phyloP scores from a whole-genome alignment of 169 alveolate genomes.

The Plasmodium ovale region DNA sequence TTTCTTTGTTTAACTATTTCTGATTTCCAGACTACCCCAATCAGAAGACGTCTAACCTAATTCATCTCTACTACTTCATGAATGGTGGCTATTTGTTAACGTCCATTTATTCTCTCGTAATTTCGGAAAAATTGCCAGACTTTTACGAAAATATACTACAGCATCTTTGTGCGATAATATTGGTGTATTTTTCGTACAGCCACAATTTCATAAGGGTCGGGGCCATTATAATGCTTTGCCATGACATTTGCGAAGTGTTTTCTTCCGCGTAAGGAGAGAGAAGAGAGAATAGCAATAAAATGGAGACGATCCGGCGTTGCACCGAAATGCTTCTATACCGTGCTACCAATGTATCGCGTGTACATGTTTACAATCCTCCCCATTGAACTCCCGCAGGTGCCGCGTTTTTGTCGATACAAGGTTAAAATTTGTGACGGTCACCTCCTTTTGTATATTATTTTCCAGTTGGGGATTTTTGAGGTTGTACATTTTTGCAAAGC shows the following conservation, averaged over 20 bases:
- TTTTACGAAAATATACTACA: slow-evolving; percentile 81
- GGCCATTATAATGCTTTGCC: slow-evolving; percentile 80
- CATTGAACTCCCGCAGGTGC: slow-evolving; percentile 74
- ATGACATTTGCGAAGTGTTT: slow-evolving; percentile 84
- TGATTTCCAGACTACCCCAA: slow-evolving; percentile 77
- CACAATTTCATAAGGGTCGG: slow-evolving; percentile 83
- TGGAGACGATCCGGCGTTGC: neutral
- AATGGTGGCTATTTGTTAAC: slow-evolving; percentile 81
- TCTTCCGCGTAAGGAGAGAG: slow-evolving; percentile 80
- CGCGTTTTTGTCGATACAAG: slow-evolving; percentile 85
- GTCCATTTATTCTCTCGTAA: slow-evolving; percentile 73
- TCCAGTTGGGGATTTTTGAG: slow-evolving; percentile 82
- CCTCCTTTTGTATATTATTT: slow-evolving; percentile 78
- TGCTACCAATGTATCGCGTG: neutral
- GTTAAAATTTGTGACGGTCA: slow-evolving; percentile 77
- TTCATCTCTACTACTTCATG: slow-evolving; percentile 80
- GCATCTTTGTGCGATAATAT: slow-evolving; percentile 80
- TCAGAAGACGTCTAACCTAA: slow-evolving; percentile 78
- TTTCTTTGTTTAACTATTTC: neutral
- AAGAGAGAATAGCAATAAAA: neutral
- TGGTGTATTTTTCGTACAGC: slow-evolving; percentile 81
- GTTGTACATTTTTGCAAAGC: slow-evolving; percentile 79
- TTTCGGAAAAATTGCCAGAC: slow-evolving; percentile 80
- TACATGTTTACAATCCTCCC: neutral
- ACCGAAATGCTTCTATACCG: neutral